Evolutionary conservation across 2,329 filamentous ascomycete genomes (phyloP).

Genomic region (Trichophyton rubrum): DNA sequence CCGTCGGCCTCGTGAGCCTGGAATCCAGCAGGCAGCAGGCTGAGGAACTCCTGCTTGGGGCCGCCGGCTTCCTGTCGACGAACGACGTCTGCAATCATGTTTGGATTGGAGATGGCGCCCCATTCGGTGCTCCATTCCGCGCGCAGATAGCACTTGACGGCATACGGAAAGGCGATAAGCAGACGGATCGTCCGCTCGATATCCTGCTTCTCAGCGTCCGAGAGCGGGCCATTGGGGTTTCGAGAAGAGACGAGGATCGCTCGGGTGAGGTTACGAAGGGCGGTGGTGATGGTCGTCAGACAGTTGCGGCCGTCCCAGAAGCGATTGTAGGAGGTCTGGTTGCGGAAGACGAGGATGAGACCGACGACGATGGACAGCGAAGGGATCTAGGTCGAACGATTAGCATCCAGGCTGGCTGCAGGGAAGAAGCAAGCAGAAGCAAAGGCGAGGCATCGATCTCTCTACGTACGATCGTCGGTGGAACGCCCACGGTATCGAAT

Average conservation of each 20-base stretch:
- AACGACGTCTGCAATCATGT: not conserved
- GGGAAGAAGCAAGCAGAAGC: not conserved
- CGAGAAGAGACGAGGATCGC: slow-evolving; percentile 41
- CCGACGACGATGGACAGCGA: slow-evolving; percentile 54
- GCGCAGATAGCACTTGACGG: slow-evolving; percentile 52
- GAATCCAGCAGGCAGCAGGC: slow-evolving; percentile 39
- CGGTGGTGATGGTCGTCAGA: slow-evolving; percentile 45
- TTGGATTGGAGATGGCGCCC: not conserved
- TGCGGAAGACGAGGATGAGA: slow-evolving; percentile 55
- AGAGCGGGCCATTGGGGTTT: slow-evolving; percentile 22
- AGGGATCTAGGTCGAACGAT: slow-evolving; percentile 35
- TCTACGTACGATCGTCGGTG: slow-evolving; percentile 42
- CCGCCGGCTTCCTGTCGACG: slow-evolving; percentile 17
- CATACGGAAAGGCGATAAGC: slow-evolving; percentile 49
- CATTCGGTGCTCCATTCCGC: slow-evolving; percentile 44
- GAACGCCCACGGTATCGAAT: slow-evolving; percentile 41
- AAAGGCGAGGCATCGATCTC: not conserved
- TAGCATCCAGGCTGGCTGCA: not conserved
- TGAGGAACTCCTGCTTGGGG: slow-evolving; percentile 38
- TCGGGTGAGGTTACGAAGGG: slow-evolving; percentile 47
- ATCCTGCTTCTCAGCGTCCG: slow-evolving; percentile 39
- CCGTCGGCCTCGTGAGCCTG: slow-evolving; percentile 47
- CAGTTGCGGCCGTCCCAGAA: slow-evolving; percentile 51
- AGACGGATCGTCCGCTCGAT: slow-evolving; percentile 48
- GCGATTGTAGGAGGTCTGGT: slow-evolving; percentile 51